Conservation (phyloP, 2,329 filamentous ascomycete genomes). For the Colletotrichum euphorbiae region DNA sequence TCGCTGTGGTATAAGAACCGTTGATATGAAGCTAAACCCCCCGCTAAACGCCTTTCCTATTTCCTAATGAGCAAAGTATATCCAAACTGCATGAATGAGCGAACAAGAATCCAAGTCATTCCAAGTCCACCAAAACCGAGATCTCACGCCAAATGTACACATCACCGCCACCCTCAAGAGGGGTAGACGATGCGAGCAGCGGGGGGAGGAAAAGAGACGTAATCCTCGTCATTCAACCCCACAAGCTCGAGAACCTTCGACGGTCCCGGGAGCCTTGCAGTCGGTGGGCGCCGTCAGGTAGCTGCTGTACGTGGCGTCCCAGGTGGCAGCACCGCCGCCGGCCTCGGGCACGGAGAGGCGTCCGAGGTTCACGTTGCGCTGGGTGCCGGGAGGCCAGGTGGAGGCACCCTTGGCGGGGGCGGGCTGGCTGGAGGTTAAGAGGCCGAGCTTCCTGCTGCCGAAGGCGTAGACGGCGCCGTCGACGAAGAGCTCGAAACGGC, state of each 20-base stretch:
- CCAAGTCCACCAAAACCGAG: neutral
- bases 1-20: too few species aligned
- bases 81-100: neutral
- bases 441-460: slow-evolving; percentile 45
- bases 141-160: too few species aligned
- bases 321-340: slow-evolving; percentile 17
- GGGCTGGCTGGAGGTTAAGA: slow-evolving; percentile 44
- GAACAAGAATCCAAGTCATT: neutral
- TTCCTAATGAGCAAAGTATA: too few species aligned
- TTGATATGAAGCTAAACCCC: too few species aligned
- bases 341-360: slow-evolving; percentile 20
- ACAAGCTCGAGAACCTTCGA: slow-evolving; percentile 39
- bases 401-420: slow-evolving; percentile 40
- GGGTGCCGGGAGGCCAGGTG: slow-evolving; percentile 45
- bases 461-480: slow-evolving; percentile 32
- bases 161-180: neutral
- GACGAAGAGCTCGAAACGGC: slow-evolving; percentile 46
- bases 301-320: slow-evolving; percentile 36
- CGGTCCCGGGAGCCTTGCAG: slow-evolving; percentile 37
- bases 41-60: too few species aligned
- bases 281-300: slow-evolving; percentile 34
- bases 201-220: slow-evolving; percentile 31
- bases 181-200: slow-evolving; percentile 33
- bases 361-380: slow-evolving; percentile 43
- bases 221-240: slow-evolving; percentile 37